These are phyloP conservation scores for Colletotrichum sp. DNA, from an alignment of 2,329 filamentous ascomycete species.

Conservation along the genomic window DNA sequence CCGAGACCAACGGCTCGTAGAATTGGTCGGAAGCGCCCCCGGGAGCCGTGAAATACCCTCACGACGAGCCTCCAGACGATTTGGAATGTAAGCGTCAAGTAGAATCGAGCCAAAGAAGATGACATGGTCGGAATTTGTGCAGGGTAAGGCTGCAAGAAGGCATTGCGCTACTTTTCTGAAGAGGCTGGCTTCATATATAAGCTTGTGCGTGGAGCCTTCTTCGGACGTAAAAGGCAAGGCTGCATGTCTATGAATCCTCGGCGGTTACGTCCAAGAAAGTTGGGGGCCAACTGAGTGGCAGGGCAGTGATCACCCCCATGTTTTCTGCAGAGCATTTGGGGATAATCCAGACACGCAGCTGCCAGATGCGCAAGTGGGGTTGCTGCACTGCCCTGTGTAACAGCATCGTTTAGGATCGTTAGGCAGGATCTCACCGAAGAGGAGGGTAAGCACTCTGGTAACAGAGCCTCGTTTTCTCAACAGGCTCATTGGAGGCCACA, in stretches of 20 bases:
- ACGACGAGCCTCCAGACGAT: neutral
- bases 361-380: neutral
- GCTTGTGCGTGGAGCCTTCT: neutral
- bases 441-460: neutral
- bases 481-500: neutral
- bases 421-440: neutral
- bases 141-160: neutral
- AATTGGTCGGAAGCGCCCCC: too few relatives aligned
- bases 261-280: neutral
- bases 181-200: neutral
- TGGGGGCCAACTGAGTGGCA: neutral
- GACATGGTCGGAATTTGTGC: neutral
- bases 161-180: neutral
- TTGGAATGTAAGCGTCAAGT: neutral
- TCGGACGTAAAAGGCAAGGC: neutral
- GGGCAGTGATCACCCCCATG: neutral
- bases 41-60: too few relatives aligned
- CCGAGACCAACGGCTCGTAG: too few relatives aligned
- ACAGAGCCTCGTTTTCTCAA: neutral
- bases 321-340: neutral
- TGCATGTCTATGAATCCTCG: neutral
- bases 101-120: neutral
- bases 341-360: neutral
- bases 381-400: neutral
- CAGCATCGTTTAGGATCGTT: neutral